Percentiles rank a stretch among this genome's conserved stretches.
phyloP scores from a whole-genome alignment of 2,329 filamentous ascomycete species.

The Cladorrhinum sp. region DNA sequence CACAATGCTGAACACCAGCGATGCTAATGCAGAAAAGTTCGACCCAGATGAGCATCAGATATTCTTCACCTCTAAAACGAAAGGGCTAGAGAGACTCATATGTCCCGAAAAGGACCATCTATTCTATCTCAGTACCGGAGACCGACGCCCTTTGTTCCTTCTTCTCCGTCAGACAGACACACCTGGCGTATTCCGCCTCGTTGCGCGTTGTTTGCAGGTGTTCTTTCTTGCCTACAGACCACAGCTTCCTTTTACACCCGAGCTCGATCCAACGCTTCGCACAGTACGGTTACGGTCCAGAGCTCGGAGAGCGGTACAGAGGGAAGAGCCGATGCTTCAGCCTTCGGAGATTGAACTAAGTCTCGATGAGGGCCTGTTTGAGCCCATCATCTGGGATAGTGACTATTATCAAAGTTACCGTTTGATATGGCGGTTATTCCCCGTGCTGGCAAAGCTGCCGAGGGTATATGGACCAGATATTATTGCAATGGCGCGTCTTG shows the following conservation, averaged over 20 bases:
- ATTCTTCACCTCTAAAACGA: neutral
- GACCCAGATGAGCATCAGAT: neutral
- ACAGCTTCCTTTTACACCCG: neutral
- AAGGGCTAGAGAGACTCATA: neutral
- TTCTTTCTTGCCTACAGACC: neutral
- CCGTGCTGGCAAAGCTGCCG: too few species aligned
- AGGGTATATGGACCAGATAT: too few species aligned
- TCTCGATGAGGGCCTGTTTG: too few species aligned
- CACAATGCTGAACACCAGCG: neutral
- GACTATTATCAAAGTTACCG: too few species aligned
- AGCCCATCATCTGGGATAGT: too few species aligned
- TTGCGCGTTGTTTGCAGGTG: neutral
- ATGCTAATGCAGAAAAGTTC: neutral
- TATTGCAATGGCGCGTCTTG: too few species aligned
- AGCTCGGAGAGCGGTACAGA: too few species aligned
- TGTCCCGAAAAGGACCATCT: neutral
- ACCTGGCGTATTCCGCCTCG: neutral
- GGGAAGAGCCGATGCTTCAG: too few species aligned
- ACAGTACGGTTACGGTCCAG: too few species aligned
- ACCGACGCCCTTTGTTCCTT: neutral
- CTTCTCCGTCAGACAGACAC: neutral
- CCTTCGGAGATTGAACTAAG: too few species aligned
- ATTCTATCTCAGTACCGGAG: neutral
- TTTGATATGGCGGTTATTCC: too few species aligned
- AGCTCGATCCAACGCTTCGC: too few species aligned